Base-by-base conservation (phyloP, 78 protist species). In the Tieghemostelium lacteum region DNA sequence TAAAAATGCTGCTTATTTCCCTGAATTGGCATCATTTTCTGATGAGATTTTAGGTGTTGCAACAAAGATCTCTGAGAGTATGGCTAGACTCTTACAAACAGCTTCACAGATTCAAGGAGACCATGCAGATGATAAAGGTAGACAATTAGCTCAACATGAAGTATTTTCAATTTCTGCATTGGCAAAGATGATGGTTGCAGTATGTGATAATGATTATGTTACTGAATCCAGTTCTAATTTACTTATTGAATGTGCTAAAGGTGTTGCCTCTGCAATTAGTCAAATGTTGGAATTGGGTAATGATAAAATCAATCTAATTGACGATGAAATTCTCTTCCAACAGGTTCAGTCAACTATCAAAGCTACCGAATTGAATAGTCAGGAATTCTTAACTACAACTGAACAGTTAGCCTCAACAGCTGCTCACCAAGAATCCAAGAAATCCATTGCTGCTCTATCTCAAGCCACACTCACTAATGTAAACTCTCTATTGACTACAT, bases 11-110 rank as follows among this genome's bases (percentile, higher is more conserved):
- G 77, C 77, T 4, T 83, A 52, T 40, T 61, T 83, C 24, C 91
- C 91, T 20, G 91, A 83, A 37, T 57, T 83, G 70, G 91, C 91
- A 2, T 40, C 63, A 4, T 83, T 83, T 61, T 83, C 91, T 5
- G 91, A 83, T 45, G 91, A 83, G 24, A 83, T 83, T 33, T 55
- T 83, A n/a, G 58, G 39, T 22, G 57, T 52, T 34, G 91, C 91
- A 0, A 83, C 91, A 0, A 66, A 69, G 28, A 22, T 83, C 39
- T 83, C 91, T 12, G 91, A 83, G 58, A 54, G 73, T 4, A 83
- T 83, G 91, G 31, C 80, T 19, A 60, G 65, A 36, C 37, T 83
- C 1, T 19, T 83, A 7, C 20, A 62, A 16, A 29, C 33, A 29
- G 77, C 70, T n/a, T 69, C 73, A 22, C 19, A 6, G 19, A 70